phyloP scores from a whole-genome alignment of 306 rosid genomes.

The Vigna reflexopilosa region DNA sequence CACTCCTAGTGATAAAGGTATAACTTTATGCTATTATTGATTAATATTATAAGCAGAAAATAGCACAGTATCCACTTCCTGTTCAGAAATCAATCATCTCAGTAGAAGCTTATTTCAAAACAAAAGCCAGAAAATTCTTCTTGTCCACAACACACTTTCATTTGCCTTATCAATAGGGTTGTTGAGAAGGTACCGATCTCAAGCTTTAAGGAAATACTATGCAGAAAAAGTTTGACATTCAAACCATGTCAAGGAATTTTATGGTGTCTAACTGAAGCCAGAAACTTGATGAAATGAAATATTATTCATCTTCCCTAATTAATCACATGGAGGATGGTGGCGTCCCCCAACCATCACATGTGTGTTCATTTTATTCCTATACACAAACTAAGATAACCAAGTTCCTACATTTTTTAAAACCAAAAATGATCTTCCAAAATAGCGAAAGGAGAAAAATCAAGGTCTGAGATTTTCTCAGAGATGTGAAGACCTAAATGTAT shows the following conservation, averaged over 20 bases:
- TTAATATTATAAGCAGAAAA: background rate
- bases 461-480: background rate
- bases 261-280: background rate
- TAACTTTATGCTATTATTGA: background rate
- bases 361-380: background rate
- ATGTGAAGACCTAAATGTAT: background rate
- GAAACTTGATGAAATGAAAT: background rate
- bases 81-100: background rate
- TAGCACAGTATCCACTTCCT: constrained; percentile 1
- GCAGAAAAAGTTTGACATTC: constrained; percentile 8
- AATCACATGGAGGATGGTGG: background rate
- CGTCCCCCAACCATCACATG: background rate
- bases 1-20: background rate
- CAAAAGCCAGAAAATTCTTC: background rate
- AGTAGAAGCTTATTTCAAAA: constrained; percentile 9
- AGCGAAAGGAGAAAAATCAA: background rate
- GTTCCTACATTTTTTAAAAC: too few relatives aligned
- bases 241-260: constrained; percentile 13
- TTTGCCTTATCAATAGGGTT: constrained; percentile 6
- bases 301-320: background rate
- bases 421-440: too few relatives aligned
- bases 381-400: background rate
- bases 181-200: background rate
- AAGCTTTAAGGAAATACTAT: background rate
- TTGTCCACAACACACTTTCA: background rate